Conservation (phyloP, 1,284 basidiomycete species). For the Amylostereum areolatum region DNA sequence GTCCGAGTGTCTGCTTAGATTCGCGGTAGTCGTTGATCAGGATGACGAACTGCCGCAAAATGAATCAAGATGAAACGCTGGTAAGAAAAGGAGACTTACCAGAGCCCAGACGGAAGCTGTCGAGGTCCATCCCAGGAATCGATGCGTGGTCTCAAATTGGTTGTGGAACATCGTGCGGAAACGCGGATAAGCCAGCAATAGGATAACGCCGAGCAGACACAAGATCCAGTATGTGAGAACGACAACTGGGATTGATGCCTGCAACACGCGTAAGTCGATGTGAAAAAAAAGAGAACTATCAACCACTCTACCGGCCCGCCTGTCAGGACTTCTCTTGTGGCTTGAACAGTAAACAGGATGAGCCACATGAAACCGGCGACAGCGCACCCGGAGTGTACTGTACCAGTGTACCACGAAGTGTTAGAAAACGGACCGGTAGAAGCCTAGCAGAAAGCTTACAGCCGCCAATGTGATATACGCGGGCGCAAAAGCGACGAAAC, state of each 20-base stretch:
- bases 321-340: constrained; percentile 41
- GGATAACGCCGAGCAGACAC: constrained; percentile 41
- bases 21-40: constrained; percentile 40
- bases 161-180: constrained; percentile 43
- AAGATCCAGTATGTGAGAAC: constrained; percentile 50
- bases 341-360: constrained; percentile 42
- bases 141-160: constrained; percentile 48
- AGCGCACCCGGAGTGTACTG: constrained; percentile 53
- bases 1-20: constrained; percentile 30
- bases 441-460: constrained; percentile 18
- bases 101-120: constrained; percentile 51
- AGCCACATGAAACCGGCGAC: constrained; percentile 51
- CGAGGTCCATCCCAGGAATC: constrained; percentile 51
- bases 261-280: constrained; percentile 1
- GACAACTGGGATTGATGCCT: constrained; percentile 43
- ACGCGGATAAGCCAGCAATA: constrained; percentile 43
- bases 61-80: neutral
- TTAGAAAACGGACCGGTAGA: constrained; percentile 5
- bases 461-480: constrained; percentile 55
- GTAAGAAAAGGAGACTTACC: constrained; percentile 22
- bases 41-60: neutral
- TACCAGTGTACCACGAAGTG: neutral
- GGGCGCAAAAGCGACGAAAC: constrained; percentile 44
- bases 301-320: constrained; percentile 29
- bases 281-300: too few species aligned